Evolutionary conservation across 2,329 filamentous ascomycete species (phyloP).

Genomic region (Pseudogymnoascus sp.): DNA sequence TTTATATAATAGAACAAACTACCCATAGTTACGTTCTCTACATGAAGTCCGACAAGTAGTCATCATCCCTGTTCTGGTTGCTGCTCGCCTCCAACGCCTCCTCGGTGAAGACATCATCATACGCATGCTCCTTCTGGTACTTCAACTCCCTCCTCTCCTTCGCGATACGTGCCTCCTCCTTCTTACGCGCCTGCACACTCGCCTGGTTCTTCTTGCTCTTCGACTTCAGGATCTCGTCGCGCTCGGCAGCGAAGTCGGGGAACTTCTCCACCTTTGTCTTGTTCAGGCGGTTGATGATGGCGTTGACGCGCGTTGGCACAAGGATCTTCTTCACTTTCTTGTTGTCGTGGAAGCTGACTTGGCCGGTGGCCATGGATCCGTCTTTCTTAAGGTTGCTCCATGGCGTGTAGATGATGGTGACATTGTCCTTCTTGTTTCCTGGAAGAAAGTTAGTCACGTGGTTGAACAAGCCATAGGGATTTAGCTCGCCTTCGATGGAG

Average conservation of each 20-base stretch:
- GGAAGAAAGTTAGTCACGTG: slow-evolving; percentile 14
- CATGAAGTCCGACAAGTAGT: slow-evolving; percentile 93
- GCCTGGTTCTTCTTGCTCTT: slow-evolving; percentile 64
- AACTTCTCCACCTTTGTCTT: slow-evolving; percentile 89
- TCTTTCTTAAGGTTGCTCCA: slow-evolving; percentile 96
- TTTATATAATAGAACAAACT: not conserved
- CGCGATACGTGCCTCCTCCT: slow-evolving; percentile 63
- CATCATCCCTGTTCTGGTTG: slow-evolving; percentile 73
- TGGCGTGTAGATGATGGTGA: slow-evolving; percentile 94
- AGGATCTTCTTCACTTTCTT: slow-evolving; percentile 79
- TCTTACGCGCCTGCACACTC: slow-evolving; percentile 55
- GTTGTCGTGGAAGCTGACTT: slow-evolving; percentile 87
- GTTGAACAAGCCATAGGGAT: not conserved
- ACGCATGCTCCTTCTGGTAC: slow-evolving; percentile 95
- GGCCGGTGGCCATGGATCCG: slow-evolving; percentile 88
- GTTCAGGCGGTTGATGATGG: slow-evolving; percentile 93
- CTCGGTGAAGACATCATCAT: slow-evolving; percentile 83
- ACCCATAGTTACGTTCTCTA: slow-evolving; percentile 31
- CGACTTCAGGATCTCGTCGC: slow-evolving; percentile 65
- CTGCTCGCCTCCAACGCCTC: slow-evolving; percentile 68
- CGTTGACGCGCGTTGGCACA: slow-evolving; percentile 73
- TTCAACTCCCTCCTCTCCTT: slow-evolving; percentile 83
- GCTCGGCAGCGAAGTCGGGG: slow-evolving; percentile 75
- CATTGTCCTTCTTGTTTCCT: slow-evolving; percentile 98
- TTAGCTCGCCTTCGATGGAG: slow-evolving; percentile 73